A percentile compares a stretch with the other conserved stretches of the same genome.
Conservation (phyloP, 306 rosid species). For the Dryas drummondii region DNA sequence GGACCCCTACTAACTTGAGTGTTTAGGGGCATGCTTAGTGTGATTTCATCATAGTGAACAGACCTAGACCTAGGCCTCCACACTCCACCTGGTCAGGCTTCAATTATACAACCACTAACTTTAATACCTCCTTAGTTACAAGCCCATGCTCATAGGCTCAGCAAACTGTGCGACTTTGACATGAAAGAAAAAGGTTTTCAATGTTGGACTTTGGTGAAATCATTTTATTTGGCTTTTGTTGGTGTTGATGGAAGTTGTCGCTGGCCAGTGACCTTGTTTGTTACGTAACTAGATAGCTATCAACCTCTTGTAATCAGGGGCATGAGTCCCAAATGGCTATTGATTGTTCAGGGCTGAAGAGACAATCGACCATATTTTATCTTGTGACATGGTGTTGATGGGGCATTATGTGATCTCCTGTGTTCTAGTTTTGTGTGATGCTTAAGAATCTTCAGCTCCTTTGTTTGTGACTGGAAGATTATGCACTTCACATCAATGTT, state of each 20-base stretch:
- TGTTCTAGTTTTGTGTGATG: background rate
- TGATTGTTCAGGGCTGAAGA: background rate
- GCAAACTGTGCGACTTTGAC: background rate
- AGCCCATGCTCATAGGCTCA: too few relatives aligned
- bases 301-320: background rate
- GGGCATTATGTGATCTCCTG: background rate
- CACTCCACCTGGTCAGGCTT: too few relatives aligned
- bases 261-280: background rate
- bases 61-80: too few relatives aligned
- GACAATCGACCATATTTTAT: background rate
- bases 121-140: too few relatives aligned
- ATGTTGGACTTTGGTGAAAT: background rate
- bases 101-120: too few relatives aligned
- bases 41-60: too few relatives aligned
- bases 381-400: background rate
- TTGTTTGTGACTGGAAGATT: slow-evolving; percentile 1
- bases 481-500: background rate
- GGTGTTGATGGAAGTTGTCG: background rate
- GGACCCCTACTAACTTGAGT: too few relatives aligned
- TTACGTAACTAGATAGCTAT: background rate
- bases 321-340: background rate
- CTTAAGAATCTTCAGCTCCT: background rate
- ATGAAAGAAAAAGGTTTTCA: background rate
- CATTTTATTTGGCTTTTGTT: slow-evolving; percentile 1
- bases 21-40: too few relatives aligned